Evolutionary conservation across 495 filamentous ascomycete species (phyloP), one percentile per base, ranked within the genome.

Genomic region (Coniosporium apollinis): DNA sequence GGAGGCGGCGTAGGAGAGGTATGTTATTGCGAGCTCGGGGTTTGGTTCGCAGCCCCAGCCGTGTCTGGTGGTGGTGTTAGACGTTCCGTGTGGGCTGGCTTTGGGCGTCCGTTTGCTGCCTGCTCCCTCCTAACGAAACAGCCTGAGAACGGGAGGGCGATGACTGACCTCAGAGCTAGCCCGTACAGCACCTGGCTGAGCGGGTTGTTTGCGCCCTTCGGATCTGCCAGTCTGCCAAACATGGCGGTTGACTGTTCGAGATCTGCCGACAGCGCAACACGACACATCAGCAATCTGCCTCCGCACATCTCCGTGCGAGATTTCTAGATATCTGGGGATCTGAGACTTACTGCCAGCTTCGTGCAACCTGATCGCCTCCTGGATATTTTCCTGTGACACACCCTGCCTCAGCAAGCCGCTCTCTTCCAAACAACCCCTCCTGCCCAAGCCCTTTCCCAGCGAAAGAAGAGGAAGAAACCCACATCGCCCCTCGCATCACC

Each of bases 161-260:
- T 18, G 18, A 63, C 74, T 58, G 59, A 92, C 84, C 86, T 71
- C 37, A 96, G 56, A 26, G 89, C 87, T 28, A 99, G 80, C 14
- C 87, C 89, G 53, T 91, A 99, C 34, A 99, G 68, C 31, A 99
- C 89, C 57, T 99, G 87, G 49, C 82, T 86, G 46, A 99, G 65
- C 13, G 86, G 81, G 55, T 94, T 94, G 57, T 92, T 91, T 36
- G 72, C 66, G 16, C 82, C 84, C 38, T 77, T 70, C 14, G 78
- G 82, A 52, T 93, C 79, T 21, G 89, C 91, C 35, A 99, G 67
- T 28, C 70, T 67, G 13, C 75, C 83, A 58, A 99, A 96, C 67
- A 96, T 72, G 14, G 60, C 59, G 28, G 91, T 97, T 33, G 84
- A 85, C 46, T 58, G 58, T 47, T 78, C 73, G 26, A 87, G 62